phyloP scores from a whole-genome alignment of 164 flowering plant species.

The Macadamia integrifolia region DNA sequence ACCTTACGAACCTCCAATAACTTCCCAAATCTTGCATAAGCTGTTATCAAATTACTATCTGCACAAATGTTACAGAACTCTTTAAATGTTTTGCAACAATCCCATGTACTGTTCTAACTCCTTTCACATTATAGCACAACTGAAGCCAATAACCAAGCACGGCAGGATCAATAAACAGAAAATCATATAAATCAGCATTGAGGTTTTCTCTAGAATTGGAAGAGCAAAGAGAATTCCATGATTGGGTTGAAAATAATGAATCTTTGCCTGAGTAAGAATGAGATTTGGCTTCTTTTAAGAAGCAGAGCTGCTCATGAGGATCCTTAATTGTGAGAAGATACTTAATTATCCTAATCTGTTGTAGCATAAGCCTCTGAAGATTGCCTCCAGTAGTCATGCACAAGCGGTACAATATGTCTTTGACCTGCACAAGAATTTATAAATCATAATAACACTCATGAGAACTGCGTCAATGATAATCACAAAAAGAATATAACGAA shows the following conservation, averaged over 20 bases:
- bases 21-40: slow-evolving; percentile 42
- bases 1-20: slow-evolving; percentile 50
- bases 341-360: slow-evolving; percentile 76
- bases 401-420: too few relatives aligned
- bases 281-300: slow-evolving; percentile 36
- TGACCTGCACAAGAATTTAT: too few relatives aligned
- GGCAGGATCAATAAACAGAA: slow-evolving; percentile 12
- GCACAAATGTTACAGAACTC: slow-evolving; percentile 22
- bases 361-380: slow-evolving; percentile 73
- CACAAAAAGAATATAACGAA: too few relatives aligned
- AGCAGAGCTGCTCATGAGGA: slow-evolving; percentile 52
- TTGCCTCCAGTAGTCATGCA: slow-evolving; percentile 13
- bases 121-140: slow-evolving; percentile 30
- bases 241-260: slow-evolving; percentile 6
- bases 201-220: slow-evolving; percentile 9
- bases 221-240: background rate
- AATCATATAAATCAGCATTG: slow-evolving; percentile 11
- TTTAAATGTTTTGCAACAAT: slow-evolving; percentile 27
- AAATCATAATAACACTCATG: too few relatives aligned
- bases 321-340: slow-evolving; percentile 80
- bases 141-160: slow-evolving; percentile 43
- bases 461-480: too few relatives aligned
- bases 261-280: slow-evolving; percentile 3
- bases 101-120: slow-evolving; percentile 44
- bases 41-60: slow-evolving; percentile 53